phyloP scores from a whole-genome alignment of 371 early-diverging fungal genomes.

The Mortierella sp. region DNA sequence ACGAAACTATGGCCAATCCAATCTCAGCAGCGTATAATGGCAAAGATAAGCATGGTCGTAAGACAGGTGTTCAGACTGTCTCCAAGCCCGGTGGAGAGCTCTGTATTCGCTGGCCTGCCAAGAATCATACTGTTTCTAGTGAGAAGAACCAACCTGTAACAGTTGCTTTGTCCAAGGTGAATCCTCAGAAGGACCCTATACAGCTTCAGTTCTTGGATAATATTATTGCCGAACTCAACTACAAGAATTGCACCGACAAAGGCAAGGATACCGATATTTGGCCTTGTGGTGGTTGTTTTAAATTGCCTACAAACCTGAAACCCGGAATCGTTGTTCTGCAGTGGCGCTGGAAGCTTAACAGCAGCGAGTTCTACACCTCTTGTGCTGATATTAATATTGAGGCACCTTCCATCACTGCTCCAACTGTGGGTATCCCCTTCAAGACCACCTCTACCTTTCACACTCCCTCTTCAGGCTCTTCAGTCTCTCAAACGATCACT shows the following conservation, averaged over 20 bases:
- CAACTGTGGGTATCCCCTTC: too few relatives aligned
- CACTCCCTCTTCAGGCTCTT: too few relatives aligned
- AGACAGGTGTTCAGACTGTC: conserved; percentile 32
- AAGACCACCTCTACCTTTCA: too few relatives aligned
- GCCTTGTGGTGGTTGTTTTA: conserved; percentile 57
- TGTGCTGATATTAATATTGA: conserved; percentile 50
- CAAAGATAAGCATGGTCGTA: conserved; percentile 30
- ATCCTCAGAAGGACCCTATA: conserved; percentile 36
- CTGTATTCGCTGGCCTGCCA: conserved; percentile 57
- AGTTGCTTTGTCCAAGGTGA: conserved; percentile 32
- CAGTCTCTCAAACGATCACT: too few relatives aligned
- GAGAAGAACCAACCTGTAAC: conserved; percentile 40
- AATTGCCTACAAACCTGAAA: conserved; percentile 19
- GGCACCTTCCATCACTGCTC: too few relatives aligned
- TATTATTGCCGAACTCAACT: conserved; percentile 27
- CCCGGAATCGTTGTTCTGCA: conserved; percentile 42
- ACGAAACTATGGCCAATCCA: conserved; percentile 40
- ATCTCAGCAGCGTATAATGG: conserved; percentile 37
- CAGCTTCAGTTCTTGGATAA: conserved; percentile 39
- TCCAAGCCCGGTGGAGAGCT: conserved; percentile 34
- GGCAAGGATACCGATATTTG: conserved; percentile 32
- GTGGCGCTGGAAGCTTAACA: conserved; percentile 55
- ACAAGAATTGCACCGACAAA: conserved; percentile 50
- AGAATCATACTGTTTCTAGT: conserved; percentile 49
- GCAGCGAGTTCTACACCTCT: conserved; percentile 47